phyloP scores from a whole-genome alignment of 768 basidiomycete genomes.

The Amanita rimosa region DNA sequence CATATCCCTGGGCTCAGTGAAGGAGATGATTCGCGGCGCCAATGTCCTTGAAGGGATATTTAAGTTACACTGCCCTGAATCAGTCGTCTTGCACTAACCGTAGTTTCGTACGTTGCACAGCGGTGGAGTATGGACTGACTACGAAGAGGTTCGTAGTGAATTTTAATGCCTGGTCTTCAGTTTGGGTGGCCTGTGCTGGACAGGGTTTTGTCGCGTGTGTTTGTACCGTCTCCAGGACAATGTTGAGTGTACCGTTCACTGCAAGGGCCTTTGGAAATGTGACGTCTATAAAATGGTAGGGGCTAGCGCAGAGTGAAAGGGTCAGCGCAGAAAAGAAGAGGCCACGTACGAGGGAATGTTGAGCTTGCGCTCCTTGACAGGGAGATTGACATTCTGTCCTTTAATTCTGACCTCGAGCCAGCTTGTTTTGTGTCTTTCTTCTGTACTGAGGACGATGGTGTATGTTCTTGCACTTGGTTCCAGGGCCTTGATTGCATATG shows the following conservation, averaged over 20 bases:
- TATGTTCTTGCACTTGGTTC: conserved; percentile 51
- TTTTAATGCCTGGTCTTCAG: conserved; percentile 69
- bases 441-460: conserved; percentile 51
- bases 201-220: conserved; percentile 71
- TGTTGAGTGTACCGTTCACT: conserved; percentile 50
- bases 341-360: conserved; percentile 41
- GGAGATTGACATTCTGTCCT: conserved; percentile 46
- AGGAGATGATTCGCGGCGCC: conserved; percentile 57
- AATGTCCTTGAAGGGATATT: conserved; percentile 39
- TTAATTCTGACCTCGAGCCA: conserved; percentile 78
- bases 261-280: conserved; percentile 49
- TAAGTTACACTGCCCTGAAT: not conserved
- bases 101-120: conserved; percentile 79
- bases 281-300: conserved; percentile 47
- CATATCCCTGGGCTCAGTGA: conserved; percentile 53
- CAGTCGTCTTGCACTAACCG: conserved; percentile 37
- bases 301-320: conserved; percentile 17
- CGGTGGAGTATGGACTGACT: conserved; percentile 72
- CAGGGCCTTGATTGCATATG: conserved; percentile 73
- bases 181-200: conserved; percentile 63
- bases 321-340: not conserved
- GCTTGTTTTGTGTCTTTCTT: conserved; percentile 57
- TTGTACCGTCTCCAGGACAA: conserved; percentile 72
- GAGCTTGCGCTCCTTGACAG: conserved; percentile 35
- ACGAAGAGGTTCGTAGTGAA: conserved; percentile 73